Evolutionary conservation across 345 rosid species (phyloP), one percentile per base, ranked within the genome.

Genomic region (Geranium brycei): DNA sequence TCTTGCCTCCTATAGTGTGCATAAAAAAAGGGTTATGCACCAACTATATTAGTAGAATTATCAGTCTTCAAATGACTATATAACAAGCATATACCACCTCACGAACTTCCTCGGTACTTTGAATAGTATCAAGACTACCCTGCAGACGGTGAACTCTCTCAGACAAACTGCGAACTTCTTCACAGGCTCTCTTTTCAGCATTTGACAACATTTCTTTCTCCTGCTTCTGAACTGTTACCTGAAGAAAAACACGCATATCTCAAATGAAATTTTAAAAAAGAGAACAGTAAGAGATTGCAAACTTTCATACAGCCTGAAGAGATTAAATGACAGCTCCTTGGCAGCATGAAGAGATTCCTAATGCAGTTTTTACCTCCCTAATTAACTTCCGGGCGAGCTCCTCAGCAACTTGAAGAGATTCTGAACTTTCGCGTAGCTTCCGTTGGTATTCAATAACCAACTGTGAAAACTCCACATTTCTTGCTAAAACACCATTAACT

Each of bases 151-250:
- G 71, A 58, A 87, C 79, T 77, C 97, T 82, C 83, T 85, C 87
- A 8, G 96, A 84, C 78, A 89, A 82, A 70, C 81, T 83, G 59
- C 76, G 82, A 67, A 90, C 97, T 83, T 92, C 99, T 76, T 80
- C 87, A 66, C 75, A 82, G 32, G 99, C 99, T 76, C 99, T 83
- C 73, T 75, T 86, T 72, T 90, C 96, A 69, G 99, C 97, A 80
- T 82, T 81, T 62, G 87, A 81, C 66, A 85, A 60, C 71, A 90
- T 62, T 62, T 92, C 90, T 69, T 92, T 92, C 77, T 92, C 96
- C 66, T 70, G 83, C 77, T 83, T 92, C 64, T 90, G 72, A 69
- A 85, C 70, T 61, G 90, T 85, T 10, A 83, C 85, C 98, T 92
- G 69, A 40, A 56, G 63, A 64, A 61, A 66, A 68, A 61, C 35